phyloP scores from a whole-genome alignment of 1,284 basidiomycete species.

The Rhodotorula glutinis region DNA sequence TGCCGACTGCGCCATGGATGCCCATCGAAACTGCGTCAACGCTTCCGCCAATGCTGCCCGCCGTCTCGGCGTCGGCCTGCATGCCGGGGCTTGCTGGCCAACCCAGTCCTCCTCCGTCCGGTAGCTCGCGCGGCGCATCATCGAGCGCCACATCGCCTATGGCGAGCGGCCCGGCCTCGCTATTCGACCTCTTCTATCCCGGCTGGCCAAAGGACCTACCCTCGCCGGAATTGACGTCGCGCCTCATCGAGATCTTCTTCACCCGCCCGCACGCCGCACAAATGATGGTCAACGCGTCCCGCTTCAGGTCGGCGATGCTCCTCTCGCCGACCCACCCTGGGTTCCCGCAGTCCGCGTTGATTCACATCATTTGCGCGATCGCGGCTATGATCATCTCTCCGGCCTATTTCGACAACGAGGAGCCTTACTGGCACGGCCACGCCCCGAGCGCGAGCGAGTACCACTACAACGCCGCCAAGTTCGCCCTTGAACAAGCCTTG shows the following conservation, averaged over 20 bases:
- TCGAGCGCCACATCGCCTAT: not conserved
- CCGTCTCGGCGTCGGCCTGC: not conserved
- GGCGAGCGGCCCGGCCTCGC: not conserved
- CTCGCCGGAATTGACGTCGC: conserved; percentile 30
- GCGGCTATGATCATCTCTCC: conserved; percentile 74
- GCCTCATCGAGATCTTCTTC: conserved; percentile 40
- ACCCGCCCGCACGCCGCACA: conserved; percentile 24
- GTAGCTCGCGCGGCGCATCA: not conserved
- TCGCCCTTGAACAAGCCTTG: conserved; percentile 78
- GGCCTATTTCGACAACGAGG: conserved; percentile 46
- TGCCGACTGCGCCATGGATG: no score
- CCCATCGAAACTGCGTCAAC: no score
- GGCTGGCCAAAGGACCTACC: conserved; percentile 37
- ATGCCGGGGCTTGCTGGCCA: no score
- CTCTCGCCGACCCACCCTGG: conserved; percentile 68
- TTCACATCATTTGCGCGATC: conserved; percentile 81
- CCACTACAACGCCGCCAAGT: conserved; percentile 59
- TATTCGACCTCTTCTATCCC: conserved; percentile 33
- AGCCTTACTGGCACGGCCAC: conserved; percentile 30
- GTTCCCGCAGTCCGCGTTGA: conserved; percentile 74
- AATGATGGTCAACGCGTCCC: conserved; percentile 60
- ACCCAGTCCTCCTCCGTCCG: not conserved
- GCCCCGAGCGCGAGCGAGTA: conserved; percentile 62
- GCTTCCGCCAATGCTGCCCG: no score
- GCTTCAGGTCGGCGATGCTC: conserved; percentile 70